A percentile compares a stretch with the other conserved stretches of the same genome.
Evolutionary conservation across 768 basidiomycete genomes (phyloP).

Genomic region (Panus rudis): DNA sequence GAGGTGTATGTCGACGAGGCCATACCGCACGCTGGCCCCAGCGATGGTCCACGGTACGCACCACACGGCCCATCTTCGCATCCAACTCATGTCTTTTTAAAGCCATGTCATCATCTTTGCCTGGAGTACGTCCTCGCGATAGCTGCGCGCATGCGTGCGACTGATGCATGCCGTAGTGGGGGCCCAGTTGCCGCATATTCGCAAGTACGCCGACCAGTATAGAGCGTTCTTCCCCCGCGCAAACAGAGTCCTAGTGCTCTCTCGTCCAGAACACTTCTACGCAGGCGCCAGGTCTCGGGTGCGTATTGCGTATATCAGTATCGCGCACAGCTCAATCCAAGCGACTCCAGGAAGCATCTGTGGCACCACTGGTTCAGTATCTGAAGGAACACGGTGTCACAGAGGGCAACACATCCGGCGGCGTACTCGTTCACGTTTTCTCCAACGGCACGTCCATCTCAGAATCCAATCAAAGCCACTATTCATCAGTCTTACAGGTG

Average conservation of each 20-base stretch:
- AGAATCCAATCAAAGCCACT: background rate
- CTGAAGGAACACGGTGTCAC: conserved; percentile 1
- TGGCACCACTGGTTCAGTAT: background rate
- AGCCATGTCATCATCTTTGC: conserved; percentile 12
- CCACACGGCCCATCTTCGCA: too few species aligned
- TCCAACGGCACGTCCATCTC: conserved; percentile 9
- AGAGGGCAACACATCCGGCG: background rate
- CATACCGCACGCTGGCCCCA: too few species aligned
- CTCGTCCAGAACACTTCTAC: conserved; percentile 7
- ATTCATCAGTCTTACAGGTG: background rate
- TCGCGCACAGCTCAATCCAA: background rate
- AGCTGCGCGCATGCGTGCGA: background rate
- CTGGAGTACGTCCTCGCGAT: conserved; percentile 12
- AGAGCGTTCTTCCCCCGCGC: conserved; percentile 9
- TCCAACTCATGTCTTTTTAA: conserved; percentile 1
- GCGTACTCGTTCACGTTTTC: conserved; percentile 8
- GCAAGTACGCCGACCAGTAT: conserved; percentile 13
- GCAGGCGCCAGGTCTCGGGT: conserved; percentile 1
- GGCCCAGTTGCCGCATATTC: conserved; percentile 9
- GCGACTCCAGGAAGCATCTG: background rate
- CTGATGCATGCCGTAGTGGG: conserved; percentile 6
- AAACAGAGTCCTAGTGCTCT: conserved; percentile 7
- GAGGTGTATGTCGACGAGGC: too few species aligned
- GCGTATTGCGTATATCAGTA: background rate
- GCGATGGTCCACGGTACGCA: too few species aligned